phyloP scores from a whole-genome alignment of 2,329 filamentous ascomycete species.

The Phoma sp. region DNA sequence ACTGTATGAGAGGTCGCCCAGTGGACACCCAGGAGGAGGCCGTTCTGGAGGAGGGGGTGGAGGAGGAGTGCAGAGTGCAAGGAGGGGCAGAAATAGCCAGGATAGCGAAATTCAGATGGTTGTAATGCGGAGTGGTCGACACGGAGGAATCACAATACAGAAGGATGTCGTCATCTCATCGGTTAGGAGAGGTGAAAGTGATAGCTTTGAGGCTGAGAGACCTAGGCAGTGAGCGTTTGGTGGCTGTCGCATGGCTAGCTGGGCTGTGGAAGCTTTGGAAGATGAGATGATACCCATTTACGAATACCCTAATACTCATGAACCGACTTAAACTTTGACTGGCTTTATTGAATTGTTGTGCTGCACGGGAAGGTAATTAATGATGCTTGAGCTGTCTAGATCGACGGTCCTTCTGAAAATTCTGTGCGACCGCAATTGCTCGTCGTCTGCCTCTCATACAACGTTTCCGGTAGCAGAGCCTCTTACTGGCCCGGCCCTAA shows the following conservation, averaged over 20 bases:
- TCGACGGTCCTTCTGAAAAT: no score
- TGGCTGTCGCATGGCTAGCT: not conserved
- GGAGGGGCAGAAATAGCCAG: not conserved
- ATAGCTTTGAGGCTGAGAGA: conserved; percentile 16
- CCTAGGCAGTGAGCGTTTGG: not conserved
- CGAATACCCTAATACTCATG: no score
- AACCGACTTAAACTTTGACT: no score
- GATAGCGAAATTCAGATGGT: conserved; percentile 19
- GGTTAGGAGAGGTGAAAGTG: not conserved
- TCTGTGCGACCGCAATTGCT: no score
- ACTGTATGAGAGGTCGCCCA: conserved; percentile 43
- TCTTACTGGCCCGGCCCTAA: no score
- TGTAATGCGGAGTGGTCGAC: conserved; percentile 10
- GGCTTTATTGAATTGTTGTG: no score
- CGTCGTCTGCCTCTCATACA: no score
- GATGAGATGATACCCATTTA: no score
- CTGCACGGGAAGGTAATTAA: no score
- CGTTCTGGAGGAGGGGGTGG: conserved; percentile 26
- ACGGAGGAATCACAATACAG: conserved; percentile 16
- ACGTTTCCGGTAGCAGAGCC: no score
- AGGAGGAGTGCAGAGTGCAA: conserved; percentile 5
- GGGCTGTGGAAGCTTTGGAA: no score
- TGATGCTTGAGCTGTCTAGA: no score
- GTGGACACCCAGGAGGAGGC: conserved; percentile 52
- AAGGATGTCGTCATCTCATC: conserved; percentile 16